Base-by-base conservation (phyloP, 345 rosid genomes). In the Isatis tinctoria region DNA sequence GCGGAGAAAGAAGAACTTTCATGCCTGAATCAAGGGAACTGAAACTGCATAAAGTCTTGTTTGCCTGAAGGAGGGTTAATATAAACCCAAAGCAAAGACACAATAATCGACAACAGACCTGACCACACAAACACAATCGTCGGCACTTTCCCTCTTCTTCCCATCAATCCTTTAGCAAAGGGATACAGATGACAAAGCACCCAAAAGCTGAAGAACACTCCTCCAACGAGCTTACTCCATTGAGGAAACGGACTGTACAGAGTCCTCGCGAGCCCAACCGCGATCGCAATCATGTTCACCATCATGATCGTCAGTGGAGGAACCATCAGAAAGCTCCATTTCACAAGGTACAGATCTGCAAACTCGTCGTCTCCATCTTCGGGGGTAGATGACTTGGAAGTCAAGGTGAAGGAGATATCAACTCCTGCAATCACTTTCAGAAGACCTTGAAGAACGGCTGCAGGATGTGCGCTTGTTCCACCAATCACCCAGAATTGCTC, bases 401-500 rank as follows among this genome's bases (percentile, higher is more conserved):
- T 86, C 80, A 90, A 65, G 4, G 96, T 90, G 79, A 87, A 90
- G 0, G 93, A 88, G 69, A 88, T 84, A 63, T 90, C 93, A 0
- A 90, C 86, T 60, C 91, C 93, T 8, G 96, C 93, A 40, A 88
- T 81, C 1, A 87, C 96, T 76, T 90, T 88, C 14, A 88, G 47
- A 0, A 90, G 78, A n/a, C 93, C 93, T 72, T 88, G 93, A 51
- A 88, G 35, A 5, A 88, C 93, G 0, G 96, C 93, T 51, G 93
- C 96, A 14, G 90, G 88, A 60, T 88, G 93, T 12, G 93, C 96
- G 60, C 96, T 90, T 28, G 93, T 90, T 5, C 93, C 96, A 14
- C 96, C 96, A 0, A 90, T 90, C 11, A 90, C 63, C 91, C 96
- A 90, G 40, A 88, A 88, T 83, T 90, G 96, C 26, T 90, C 93